phyloP scores from a whole-genome alignment of 2,329 filamentous ascomycete genomes.

The Teratosphaeria nubilosa region DNA sequence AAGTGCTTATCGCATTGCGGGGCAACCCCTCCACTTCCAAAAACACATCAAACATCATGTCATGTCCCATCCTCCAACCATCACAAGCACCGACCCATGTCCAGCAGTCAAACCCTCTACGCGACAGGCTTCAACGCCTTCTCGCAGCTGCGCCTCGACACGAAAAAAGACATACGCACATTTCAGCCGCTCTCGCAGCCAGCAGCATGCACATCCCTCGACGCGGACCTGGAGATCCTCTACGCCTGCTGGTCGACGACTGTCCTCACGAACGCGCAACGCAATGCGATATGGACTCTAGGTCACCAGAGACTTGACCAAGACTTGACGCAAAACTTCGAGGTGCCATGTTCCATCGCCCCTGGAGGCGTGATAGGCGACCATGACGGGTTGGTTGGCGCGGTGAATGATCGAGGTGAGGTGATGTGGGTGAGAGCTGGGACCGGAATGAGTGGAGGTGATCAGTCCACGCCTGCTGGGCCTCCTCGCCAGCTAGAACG shows the following conservation, averaged over 20 bases:
- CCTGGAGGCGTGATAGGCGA: conserved; percentile 13
- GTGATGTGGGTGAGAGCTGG: background rate
- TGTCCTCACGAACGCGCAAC: conserved; percentile 7
- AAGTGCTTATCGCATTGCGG: background rate
- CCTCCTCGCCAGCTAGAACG: background rate
- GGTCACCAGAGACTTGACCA: conserved; percentile 11
- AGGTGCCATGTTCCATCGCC: background rate
- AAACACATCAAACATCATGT: too few species aligned
- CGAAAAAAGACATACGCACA: conserved; percentile 9
- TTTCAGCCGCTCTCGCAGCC: conserved; percentile 5
- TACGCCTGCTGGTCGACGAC: conserved; percentile 26
- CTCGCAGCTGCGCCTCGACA: conserved; percentile 12
- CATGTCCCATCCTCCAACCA: background rate
- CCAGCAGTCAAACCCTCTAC: conserved; percentile 1
- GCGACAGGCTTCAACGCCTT: conserved; percentile 24
- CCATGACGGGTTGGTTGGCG: conserved; percentile 22
- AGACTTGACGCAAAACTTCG: background rate
- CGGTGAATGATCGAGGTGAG: conserved; percentile 15
- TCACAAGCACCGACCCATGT: background rate
- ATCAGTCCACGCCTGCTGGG: background rate
- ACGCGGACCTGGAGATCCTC: conserved; percentile 9
- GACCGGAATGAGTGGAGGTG: background rate
- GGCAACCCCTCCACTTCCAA: background rate
- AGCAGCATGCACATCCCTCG: background rate
- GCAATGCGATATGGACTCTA: conserved; percentile 4